Evolutionary conservation across 768 basidiomycete species (phyloP).

Genomic region (Macrolepiota dolichaula): DNA sequence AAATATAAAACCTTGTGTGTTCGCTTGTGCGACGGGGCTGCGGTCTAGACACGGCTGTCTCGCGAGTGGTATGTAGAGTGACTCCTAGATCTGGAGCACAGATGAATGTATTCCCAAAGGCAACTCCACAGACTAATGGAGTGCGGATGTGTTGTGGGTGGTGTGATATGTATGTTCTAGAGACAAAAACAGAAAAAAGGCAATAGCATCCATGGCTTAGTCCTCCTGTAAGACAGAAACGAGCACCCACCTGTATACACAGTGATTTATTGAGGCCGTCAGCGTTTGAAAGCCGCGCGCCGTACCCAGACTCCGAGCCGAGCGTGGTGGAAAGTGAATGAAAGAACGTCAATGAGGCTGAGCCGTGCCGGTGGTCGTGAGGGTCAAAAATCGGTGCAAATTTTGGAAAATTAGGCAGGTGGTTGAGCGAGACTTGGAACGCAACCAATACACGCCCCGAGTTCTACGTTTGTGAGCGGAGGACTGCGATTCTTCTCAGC

Average conservation of each 20-base stretch:
- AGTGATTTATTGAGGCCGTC: neutral
- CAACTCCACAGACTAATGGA: neutral
- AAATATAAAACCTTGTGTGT: neutral
- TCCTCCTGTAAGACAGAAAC: neutral
- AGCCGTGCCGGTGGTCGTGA: neutral
- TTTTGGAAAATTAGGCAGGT: neutral
- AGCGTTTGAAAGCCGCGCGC: neutral
- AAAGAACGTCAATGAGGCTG: neutral
- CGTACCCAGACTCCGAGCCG: neutral
- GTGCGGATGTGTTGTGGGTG: neutral
- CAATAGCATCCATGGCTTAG: neutral
- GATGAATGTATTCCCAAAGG: neutral
- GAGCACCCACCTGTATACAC: neutral
- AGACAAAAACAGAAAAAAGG: neutral
- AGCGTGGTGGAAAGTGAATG: neutral
- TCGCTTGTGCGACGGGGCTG: neutral
- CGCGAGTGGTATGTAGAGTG: neutral
- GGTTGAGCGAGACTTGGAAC: neutral
- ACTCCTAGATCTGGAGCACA: neutral
- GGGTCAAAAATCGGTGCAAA: neutral
- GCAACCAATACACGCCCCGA: neutral
- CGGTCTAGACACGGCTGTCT: neutral
- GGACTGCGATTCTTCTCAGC: conserved; percentile 3
- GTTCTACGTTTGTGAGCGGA: conserved; percentile 6
- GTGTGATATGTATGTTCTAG: neutral